Conservation (phyloP, 116 monocot genomes). For the Thalassia testudinum region DNA sequence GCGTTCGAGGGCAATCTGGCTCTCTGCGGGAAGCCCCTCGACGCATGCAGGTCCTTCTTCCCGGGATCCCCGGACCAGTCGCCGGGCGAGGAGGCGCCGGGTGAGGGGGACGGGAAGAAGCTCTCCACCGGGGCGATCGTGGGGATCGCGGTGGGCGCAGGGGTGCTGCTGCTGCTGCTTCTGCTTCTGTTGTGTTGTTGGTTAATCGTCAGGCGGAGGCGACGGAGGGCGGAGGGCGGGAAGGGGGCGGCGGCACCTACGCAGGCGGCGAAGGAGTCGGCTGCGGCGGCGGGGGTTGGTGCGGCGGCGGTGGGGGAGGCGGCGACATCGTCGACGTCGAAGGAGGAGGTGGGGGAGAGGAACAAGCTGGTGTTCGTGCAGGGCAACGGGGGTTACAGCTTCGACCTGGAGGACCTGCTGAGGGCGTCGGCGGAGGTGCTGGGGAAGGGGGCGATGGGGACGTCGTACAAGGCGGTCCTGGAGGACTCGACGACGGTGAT, state of each 20-base stretch:
- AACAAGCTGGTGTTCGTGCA: constrained; percentile 21
- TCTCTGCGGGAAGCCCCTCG: constrained; percentile 59
- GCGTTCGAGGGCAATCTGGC: constrained; percentile 57
- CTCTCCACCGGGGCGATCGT: constrained; percentile 36
- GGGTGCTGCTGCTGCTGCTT: constrained; percentile 9
- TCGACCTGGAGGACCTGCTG: constrained; percentile 26
- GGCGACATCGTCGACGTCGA: constrained; percentile 7
- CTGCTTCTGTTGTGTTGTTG: constrained; percentile 18
- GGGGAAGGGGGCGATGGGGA: constrained; percentile 19
- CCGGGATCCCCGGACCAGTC: constrained; percentile 35
- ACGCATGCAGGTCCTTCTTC: constrained; percentile 46
- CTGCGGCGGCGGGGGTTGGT: not conserved
- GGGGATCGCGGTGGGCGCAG: constrained; percentile 32
- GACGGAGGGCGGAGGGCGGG: not conserved
- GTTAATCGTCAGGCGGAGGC: constrained; percentile 3
- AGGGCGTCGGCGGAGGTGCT: constrained; percentile 26
- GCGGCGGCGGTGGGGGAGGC: not conserved
- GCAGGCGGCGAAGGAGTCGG: not conserved
- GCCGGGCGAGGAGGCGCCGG: not conserved
- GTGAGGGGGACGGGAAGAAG: constrained; percentile 3
- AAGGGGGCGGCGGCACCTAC: not conserved
- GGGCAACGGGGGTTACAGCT: constrained; percentile 4
- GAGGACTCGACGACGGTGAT: constrained; percentile 18
- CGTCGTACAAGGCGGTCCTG: constrained; percentile 26
- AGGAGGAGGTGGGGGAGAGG: constrained; percentile 7